Conservation (phyloP, 1,284 basidiomycete species). For the Rhizopogon parksii region DNA sequence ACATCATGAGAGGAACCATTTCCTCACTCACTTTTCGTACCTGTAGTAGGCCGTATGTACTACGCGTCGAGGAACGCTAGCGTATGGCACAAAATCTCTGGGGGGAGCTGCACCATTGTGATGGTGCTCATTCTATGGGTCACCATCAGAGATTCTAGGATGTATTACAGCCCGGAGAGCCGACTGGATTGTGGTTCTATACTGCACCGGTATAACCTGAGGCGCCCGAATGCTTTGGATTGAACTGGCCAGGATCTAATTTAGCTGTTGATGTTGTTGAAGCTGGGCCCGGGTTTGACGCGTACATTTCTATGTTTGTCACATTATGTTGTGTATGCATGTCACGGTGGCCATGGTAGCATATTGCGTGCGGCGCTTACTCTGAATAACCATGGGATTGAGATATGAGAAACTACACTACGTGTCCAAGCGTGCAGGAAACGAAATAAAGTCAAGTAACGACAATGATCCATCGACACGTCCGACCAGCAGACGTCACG, state of each 20-base stretch:
- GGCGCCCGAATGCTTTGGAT: too few relatives aligned
- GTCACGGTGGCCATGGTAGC: not conserved
- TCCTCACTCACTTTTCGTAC: not conserved
- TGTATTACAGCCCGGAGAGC: too few relatives aligned
- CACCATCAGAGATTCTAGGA: not conserved
- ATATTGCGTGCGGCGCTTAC: not conserved
- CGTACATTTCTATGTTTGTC: too few relatives aligned
- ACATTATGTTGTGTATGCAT: too few relatives aligned
- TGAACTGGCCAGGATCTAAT: too few relatives aligned
- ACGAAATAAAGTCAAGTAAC: not conserved
- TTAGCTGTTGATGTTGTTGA: too few relatives aligned
- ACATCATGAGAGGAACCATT: not conserved
- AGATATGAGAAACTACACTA: not conserved
- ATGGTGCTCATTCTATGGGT: not conserved
- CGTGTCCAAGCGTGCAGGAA: not conserved
- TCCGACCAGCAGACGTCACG: not conserved
- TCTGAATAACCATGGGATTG: not conserved
- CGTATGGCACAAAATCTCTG: constrained; percentile 37
- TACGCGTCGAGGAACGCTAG: constrained; percentile 31
- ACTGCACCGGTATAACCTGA: too few relatives aligned
- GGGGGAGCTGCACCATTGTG: constrained; percentile 24
- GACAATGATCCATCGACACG: not conserved
- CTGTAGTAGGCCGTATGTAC: constrained; percentile 29
- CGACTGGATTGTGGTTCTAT: too few relatives aligned
- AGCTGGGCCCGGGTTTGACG: too few relatives aligned